Evolutionary conservation across 2,329 filamentous ascomycete species (phyloP).

Genomic region (Neoascochyta sp.): DNA sequence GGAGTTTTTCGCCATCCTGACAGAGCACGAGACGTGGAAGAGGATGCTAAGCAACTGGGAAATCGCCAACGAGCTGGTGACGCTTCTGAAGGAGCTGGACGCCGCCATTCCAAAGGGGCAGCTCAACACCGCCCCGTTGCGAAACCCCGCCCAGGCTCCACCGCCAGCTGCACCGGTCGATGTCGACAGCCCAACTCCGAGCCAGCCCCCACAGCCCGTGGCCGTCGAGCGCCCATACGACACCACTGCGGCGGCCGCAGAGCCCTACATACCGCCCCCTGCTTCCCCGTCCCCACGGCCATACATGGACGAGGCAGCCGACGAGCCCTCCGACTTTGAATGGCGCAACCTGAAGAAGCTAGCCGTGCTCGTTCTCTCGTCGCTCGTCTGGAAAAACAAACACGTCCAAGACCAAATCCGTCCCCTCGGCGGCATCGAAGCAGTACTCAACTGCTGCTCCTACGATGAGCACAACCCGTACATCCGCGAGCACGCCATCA

Average conservation of each 20-base stretch:
- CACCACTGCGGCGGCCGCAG: conserved; percentile 42
- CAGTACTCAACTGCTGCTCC: conserved; percentile 80
- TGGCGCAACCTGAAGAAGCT: conserved; percentile 88
- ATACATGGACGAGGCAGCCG: conserved; percentile 47
- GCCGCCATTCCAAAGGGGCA: conserved; percentile 71
- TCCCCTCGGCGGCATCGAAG: conserved; percentile 78
- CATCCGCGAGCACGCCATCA: conserved; percentile 72
- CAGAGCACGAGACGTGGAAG: conserved; percentile 79
- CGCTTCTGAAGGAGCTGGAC: conserved; percentile 81
- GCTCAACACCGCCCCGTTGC: conserved; percentile 57
- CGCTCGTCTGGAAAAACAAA: conserved; percentile 80
- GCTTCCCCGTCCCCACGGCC: conserved; percentile 40
- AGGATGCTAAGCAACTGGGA: conserved; percentile 88
- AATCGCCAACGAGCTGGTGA: conserved; percentile 81
- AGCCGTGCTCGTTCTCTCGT: conserved; percentile 84
- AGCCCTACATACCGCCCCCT: conserved; percentile 42
- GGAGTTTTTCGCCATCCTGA: conserved; percentile 86
- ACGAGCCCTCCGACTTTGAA: conserved; percentile 64
- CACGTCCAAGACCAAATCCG: conserved; percentile 86
- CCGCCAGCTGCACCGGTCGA: conserved; percentile 30
- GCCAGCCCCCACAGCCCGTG: conserved; percentile 32
- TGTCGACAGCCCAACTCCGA: conserved; percentile 7
- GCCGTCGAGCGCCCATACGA: conserved; percentile 66
- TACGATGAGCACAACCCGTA: conserved; percentile 94
- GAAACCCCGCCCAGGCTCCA: conserved; percentile 27